These are phyloP conservation scores for Thermothelomyces thermophilus DNA, from an alignment of 2,329 filamentous ascomycete genomes.

Conservation along the genomic window DNA sequence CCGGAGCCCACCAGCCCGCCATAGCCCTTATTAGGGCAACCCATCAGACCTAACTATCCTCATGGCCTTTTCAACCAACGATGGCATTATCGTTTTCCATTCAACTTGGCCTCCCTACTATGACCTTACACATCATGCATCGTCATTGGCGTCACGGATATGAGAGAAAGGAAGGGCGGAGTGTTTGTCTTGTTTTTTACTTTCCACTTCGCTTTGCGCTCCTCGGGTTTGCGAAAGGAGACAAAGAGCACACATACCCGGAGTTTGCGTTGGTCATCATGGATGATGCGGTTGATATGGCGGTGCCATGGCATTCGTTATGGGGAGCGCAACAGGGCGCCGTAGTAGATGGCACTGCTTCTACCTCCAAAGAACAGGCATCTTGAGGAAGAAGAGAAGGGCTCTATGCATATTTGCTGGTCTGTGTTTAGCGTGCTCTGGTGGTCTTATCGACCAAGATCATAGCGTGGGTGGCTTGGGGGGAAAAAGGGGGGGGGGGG, in stretches of 20 bases:
- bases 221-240: neutral
- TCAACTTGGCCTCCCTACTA: neutral
- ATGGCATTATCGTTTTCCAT: neutral
- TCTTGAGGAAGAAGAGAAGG: neutral
- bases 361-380: neutral
- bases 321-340: neutral
- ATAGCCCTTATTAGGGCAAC: conserved; percentile 26
- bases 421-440: no score
- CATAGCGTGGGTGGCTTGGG: neutral
- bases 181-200: neutral
- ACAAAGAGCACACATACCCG: conserved; percentile 1
- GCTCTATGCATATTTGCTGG: no score
- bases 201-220: neutral
- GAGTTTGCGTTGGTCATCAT: conserved; percentile 4
- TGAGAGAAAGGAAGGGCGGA: neutral
- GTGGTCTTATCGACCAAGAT: no score
- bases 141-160: conserved; percentile 19
- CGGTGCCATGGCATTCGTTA: neutral
- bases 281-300: neutral
- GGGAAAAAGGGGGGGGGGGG: no score
- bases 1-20: conserved; percentile 26
- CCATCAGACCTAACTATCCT: neutral
- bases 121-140: conserved; percentile 17
- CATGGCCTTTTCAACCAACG: neutral
- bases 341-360: neutral